Evolutionary conservation across 192 early-diverging fungal species (phyloP), one percentile per base, ranked within the genome.

Genomic region (Gamsiella multidivaricata): DNA sequence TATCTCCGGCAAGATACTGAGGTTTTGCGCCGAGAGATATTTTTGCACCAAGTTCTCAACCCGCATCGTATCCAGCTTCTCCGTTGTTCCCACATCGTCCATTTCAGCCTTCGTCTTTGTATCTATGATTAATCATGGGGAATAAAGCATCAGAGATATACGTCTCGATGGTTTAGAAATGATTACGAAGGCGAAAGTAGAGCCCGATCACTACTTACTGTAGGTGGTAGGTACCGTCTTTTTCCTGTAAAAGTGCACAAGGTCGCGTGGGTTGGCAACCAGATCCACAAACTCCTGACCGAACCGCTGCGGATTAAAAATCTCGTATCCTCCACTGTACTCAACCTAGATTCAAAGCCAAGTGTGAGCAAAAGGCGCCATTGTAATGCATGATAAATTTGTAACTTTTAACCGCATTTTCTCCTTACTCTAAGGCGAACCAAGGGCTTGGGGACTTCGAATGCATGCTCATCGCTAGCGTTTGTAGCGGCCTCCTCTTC

Each of bases 241-340:
- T 54, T 85, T 91, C 28, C 95, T 84, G 69, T 89, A 90, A 79
- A 95, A 96, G 53, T 89, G 85, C 9, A 97, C 79, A 60, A 97
- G 90, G 37, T 97, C 95, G 55, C 90, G 90, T 2, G 94, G 91
- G 69, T 97, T 97, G 23, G 96, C 96, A 5, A 97, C 93, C 20
- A 83, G 69, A 26, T 93, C 88, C 3, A 90, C 87, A 84, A 95
- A 96, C 31, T 82, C 62, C 32, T 91, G 88, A 0, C 96, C 95
- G 80, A 97, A 97, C 15, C 91, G 84, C 76, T 93, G 88, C 10
- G 94, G 92, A 73, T 95, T 95, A 78, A 95, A 91, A 47, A 91
- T 90, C 46, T 87, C 84, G 64, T 88, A 97, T 0, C 92, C 94
- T 60, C 91, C 94, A 18, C 85, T 89, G 63, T 97, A 97, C 45